Percentiles rank a stretch among this genome's conserved stretches.
phyloP scores from a whole-genome alignment of 495 filamentous ascomycete species.

The Daldinia bambusicola region DNA sequence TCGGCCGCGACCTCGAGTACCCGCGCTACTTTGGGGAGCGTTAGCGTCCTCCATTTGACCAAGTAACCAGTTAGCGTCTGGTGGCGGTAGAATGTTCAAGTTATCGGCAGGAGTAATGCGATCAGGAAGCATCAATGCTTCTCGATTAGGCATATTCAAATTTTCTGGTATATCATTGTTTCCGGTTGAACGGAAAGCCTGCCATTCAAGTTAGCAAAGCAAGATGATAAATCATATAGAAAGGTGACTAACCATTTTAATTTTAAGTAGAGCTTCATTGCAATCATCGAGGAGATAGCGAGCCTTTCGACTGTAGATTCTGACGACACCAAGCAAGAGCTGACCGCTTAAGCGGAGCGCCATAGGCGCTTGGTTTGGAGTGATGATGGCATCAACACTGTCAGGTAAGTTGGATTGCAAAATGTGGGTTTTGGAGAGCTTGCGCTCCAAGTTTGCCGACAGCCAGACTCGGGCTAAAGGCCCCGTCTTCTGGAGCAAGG shows the following conservation, averaged over 20 bases:
- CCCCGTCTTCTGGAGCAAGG: conserved; percentile 94
- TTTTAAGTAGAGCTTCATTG: conserved; percentile 95
- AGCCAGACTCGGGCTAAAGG: conserved; percentile 98
- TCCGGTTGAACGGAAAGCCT: conserved; percentile 82
- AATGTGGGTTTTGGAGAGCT: conserved; percentile 94
- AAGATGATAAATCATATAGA: neutral
- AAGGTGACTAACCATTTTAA: conserved; percentile 83
- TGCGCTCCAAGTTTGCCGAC: conserved; percentile 96
- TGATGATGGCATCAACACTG: conserved; percentile 93
- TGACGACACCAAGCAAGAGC: conserved; percentile 91
- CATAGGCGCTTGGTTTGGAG: conserved; percentile 92
- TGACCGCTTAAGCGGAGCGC: conserved; percentile 93
- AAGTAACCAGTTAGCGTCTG: conserved; percentile 78
- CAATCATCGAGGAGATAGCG: conserved; percentile 96
- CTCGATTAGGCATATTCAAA: conserved; percentile 68
- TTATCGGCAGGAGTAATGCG: conserved; percentile 89
- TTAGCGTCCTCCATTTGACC: conserved; percentile 69
- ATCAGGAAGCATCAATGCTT: conserved; percentile 83
- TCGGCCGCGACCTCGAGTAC: conserved; percentile 62
- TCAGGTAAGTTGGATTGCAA: conserved; percentile 90
- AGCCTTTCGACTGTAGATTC: conserved; percentile 97
- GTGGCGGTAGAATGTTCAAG: conserved; percentile 70
- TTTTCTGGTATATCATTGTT: conserved; percentile 83
- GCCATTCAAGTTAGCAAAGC: conserved; percentile 49
- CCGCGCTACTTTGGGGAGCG: conserved; percentile 54